Evolutionary conservation across 192 early-diverging fungal genomes (phyloP), one percentile per base, ranked within the genome.

Genomic region (Geranomyces variabilis): DNA sequence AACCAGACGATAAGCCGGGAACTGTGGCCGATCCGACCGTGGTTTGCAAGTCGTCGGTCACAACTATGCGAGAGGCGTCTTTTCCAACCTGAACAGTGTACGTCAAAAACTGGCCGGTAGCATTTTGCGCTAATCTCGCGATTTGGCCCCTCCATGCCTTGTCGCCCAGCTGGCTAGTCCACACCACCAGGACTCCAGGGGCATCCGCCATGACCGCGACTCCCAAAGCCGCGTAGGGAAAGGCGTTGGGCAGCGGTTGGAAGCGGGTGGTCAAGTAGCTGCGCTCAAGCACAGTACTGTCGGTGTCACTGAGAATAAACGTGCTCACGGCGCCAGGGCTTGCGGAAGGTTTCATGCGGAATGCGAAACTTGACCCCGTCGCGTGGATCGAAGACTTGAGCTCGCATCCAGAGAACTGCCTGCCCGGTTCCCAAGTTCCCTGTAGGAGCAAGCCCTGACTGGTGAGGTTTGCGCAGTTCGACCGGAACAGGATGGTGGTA

Each of bases 331-430:
- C 47, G 1, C 65, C 45, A n/a, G 13, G 19, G 9, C 21, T 29
- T 19, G 41, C 10, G 13, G 45, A 49, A 12, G 65, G 45, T 29
- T 67, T 47, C 45, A 67, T 49, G 14, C 65, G 65, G 65, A 67
- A 48, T 0, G 65, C 19, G 29, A n/a, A n/a, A n/a, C n/a, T n/a
- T n/a, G n/a, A n/a, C n/a, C n/a, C n/a, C n/a, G n/a, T n/a, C n/a
- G n/a, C n/a, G n/a, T n/a, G n/a, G n/a, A n/a, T n/a, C n/a, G n/a
- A n/a, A n/a, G n/a, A n/a, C n/a, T n/a, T n/a, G n/a, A n/a, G n/a
- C n/a, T n/a, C n/a, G n/a, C n/a, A n/a, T n/a, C n/a, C n/a, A n/a
- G n/a, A n/a, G n/a, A n/a, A n/a, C n/a, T n/a, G n/a, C n/a, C n/a
- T n/a, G n/a, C n/a, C n/a, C n/a, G n/a, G n/a, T n/a, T n/a, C n/a